phyloP scores from a whole-genome alignment of 1,284 basidiomycete species.

The Anthracocystis panici-leucophaei region DNA sequence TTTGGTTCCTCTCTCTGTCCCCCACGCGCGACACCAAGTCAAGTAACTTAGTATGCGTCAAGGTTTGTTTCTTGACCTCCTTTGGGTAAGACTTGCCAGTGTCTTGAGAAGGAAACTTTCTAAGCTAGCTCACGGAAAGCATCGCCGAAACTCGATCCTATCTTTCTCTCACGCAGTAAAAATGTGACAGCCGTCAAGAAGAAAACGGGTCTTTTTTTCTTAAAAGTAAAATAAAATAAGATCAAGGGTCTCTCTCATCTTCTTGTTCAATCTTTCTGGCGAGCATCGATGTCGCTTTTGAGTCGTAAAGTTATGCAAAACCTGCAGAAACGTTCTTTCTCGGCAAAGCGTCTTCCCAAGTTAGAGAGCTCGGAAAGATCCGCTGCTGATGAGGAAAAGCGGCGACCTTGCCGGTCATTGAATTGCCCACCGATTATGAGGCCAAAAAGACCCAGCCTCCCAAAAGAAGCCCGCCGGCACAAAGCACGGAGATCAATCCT shows the following conservation, averaged over 20 bases:
- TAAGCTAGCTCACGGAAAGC: too few relatives aligned
- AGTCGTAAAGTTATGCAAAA: not conserved
- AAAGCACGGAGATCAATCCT: constrained; percentile 6
- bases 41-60: too few relatives aligned
- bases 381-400: not conserved
- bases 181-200: too few relatives aligned
- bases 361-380: not conserved
- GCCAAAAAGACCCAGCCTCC: too few relatives aligned
- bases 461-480: constrained; percentile 1
- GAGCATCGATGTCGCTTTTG: not conserved
- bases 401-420: not conserved
- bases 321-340: constrained; percentile 5
- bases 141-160: too few relatives aligned
- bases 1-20: too few relatives aligned
- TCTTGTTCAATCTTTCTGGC: not conserved
- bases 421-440: not conserved
- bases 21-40: too few relatives aligned
- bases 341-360: not conserved
- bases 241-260: constrained; percentile 1
- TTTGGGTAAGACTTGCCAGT: too few relatives aligned
- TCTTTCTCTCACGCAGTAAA: too few relatives aligned
- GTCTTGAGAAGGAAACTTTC: too few relatives aligned
- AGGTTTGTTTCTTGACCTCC: too few relatives aligned
- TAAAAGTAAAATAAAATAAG: not conserved
- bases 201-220: too few relatives aligned